Evolutionary conservation across 2,329 filamentous ascomycete genomes (phyloP).

Genomic region (Aspergillus ochraceus): DNA sequence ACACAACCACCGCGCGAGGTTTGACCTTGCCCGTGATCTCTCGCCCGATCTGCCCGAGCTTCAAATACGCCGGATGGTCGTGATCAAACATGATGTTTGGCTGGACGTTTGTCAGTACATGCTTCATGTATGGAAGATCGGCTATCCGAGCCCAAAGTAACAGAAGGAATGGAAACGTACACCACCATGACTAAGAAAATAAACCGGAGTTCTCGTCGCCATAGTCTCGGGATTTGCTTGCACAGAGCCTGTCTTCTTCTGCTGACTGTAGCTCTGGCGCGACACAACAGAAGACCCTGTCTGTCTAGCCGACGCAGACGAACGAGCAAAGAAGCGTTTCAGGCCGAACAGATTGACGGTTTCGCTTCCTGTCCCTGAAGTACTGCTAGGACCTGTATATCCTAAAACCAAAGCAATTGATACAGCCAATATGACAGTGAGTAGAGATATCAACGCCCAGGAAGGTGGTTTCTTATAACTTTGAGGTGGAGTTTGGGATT

Average conservation of each 20-base stretch:
- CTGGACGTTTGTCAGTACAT: slow-evolving; percentile 17
- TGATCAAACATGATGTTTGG: slow-evolving; percentile 69
- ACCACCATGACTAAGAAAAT: slow-evolving; percentile 54
- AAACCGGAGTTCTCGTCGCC: slow-evolving; percentile 48
- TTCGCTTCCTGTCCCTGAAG: slow-evolving; percentile 5
- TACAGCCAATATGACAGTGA: slow-evolving; percentile 22
- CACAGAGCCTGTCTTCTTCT: background rate
- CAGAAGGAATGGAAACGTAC: slow-evolving; percentile 25
- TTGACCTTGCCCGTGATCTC: slow-evolving; percentile 71
- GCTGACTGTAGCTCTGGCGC: background rate
- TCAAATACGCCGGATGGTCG: slow-evolving; percentile 64
- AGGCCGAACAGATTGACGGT: slow-evolving; percentile 31
- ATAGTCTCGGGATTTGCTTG: slow-evolving; percentile 3
- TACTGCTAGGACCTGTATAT: slow-evolving; percentile 7
- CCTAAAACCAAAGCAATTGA: slow-evolving; percentile 19
- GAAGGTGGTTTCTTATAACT: slow-evolving; percentile 7
- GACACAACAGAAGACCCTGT: background rate
- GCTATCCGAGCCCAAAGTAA: background rate
- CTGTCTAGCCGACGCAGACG: background rate
- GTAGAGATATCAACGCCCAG: slow-evolving; percentile 17
- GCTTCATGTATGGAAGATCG: background rate
- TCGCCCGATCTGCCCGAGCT: slow-evolving; percentile 64
- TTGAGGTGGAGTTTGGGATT: background rate
- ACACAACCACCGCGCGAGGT: slow-evolving; percentile 71
- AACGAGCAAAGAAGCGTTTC: slow-evolving; percentile 21